Conservation (phyloP, 2,329 filamentous ascomycete genomes). For the Cercospora sesami region DNA sequence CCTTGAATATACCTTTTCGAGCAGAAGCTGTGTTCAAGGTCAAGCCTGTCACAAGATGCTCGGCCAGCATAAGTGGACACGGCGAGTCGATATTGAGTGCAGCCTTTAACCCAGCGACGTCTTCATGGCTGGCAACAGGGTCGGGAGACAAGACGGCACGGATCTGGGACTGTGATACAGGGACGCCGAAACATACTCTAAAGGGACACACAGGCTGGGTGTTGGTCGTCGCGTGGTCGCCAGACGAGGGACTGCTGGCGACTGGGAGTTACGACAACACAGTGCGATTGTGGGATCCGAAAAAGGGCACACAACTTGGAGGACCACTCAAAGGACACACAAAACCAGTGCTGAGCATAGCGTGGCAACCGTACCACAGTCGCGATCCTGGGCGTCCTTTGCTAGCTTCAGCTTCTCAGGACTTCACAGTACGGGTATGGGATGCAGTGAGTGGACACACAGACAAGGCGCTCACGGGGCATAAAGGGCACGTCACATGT, state of each 20-base stretch:
- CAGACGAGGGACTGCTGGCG: conserved; percentile 76
- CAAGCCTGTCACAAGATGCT: conserved; percentile 85
- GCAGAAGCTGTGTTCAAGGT: conserved; percentile 94
- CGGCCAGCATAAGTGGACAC: conserved; percentile 84
- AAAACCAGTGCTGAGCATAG: conserved; percentile 83
- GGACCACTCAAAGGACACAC: conserved; percentile 77
- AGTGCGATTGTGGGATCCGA: conserved; percentile 84
- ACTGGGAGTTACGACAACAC: conserved; percentile 93
- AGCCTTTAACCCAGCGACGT: conserved; percentile 79
- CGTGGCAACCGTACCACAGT: conserved; percentile 91
- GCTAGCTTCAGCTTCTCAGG: conserved; percentile 84
- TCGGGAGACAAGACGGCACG: conserved; percentile 88
- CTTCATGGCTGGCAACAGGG: conserved; percentile 78
- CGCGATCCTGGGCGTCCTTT: conserved; percentile 72
- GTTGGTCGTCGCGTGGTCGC: conserved; percentile 80
- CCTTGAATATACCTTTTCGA: conserved; percentile 63
- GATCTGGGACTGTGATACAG: conserved; percentile 93
- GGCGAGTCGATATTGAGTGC: conserved; percentile 85
- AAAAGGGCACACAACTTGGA: conserved; percentile 72
- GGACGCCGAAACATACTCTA: conserved; percentile 81
- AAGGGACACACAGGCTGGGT: conserved; percentile 91
- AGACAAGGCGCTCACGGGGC: conserved; percentile 80
- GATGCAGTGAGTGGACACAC: conserved; percentile 73
- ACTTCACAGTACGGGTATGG: conserved; percentile 86
- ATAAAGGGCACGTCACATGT: conserved; percentile 85